phyloP scores from a whole-genome alignment of 129 eudicot species.

The Arctium lappa region DNA sequence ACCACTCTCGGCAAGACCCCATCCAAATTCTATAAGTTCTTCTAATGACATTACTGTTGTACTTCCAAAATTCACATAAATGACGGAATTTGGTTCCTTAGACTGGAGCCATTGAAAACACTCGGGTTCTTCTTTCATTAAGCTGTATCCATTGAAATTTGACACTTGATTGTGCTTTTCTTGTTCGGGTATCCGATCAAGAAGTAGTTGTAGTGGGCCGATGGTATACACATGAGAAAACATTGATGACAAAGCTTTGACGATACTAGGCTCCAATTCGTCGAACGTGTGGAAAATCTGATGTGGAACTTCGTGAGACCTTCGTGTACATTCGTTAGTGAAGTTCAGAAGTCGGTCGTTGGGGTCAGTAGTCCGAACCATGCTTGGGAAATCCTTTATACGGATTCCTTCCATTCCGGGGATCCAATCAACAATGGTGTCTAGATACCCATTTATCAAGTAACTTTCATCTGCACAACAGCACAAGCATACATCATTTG shows the following conservation, averaged over 20 bases:
- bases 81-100: neutral
- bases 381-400: too few species aligned
- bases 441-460: too few species aligned
- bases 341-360: too few species aligned
- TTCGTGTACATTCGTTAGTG: too few species aligned
- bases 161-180: neutral
- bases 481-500: neutral
- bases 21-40: neutral
- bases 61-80: slow-evolving; percentile 15
- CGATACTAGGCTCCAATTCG: too few species aligned
- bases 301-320: too few species aligned
- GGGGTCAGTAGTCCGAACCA: too few species aligned
- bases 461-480: neutral
- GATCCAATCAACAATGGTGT: too few species aligned
- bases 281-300: too few species aligned
- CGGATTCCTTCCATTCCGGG: too few species aligned
- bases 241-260: too few species aligned
- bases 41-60: neutral
- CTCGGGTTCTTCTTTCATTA: neutral
- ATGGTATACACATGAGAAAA: neutral
- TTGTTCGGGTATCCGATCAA: neutral
- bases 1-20: neutral
- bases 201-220: neutral
- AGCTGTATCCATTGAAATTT: neutral
- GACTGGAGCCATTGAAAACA: neutral